phyloP scores from a whole-genome alignment of 2,329 filamentous ascomycete species.

The Claviceps sp. region DNA sequence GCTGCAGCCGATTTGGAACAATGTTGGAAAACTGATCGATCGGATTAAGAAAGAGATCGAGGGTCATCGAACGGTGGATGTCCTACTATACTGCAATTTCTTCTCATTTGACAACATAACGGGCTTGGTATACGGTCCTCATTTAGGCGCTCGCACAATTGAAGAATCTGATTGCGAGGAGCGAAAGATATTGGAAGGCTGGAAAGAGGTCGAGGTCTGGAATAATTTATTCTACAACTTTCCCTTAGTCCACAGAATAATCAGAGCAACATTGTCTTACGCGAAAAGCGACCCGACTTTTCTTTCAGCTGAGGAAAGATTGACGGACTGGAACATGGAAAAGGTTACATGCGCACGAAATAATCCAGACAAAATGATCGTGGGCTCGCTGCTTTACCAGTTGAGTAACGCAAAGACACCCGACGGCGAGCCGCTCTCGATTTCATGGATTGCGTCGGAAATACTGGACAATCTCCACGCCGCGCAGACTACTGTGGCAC shows the following conservation, averaged over 20 bases:
- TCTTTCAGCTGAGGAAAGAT: conserved; percentile 3
- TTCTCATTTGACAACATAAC: conserved; percentile 6
- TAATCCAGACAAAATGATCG: neutral
- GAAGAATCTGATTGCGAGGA: conserved; percentile 2
- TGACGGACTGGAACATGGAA: conserved; percentile 4
- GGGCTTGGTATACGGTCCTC: neutral
- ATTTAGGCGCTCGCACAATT: conserved; percentile 1
- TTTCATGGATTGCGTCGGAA: conserved; percentile 2
- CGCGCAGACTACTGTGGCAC: conserved; percentile 3
- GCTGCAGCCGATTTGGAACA: neutral
- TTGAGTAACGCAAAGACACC: conserved; percentile 3
- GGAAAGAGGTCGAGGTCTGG: conserved; percentile 4
- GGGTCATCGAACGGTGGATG: neutral
- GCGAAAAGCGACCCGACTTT: neutral
- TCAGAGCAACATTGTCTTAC: neutral
- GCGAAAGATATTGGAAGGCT: neutral
- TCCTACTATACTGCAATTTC: conserved; percentile 2
- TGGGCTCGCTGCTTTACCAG: conserved; percentile 1
- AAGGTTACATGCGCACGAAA: neutral
- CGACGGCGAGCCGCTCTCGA: neutral
- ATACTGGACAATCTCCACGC: conserved; percentile 5
- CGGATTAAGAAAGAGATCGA: neutral
- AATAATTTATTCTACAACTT: conserved; percentile 3
- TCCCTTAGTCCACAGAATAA: neutral
- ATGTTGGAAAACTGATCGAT: neutral